Percentiles rank a stretch among this genome's conserved stretches.
Evolutionary conservation across 257 asterid genomes (phyloP).

Genomic region (Ocimum tenuiflorum): DNA sequence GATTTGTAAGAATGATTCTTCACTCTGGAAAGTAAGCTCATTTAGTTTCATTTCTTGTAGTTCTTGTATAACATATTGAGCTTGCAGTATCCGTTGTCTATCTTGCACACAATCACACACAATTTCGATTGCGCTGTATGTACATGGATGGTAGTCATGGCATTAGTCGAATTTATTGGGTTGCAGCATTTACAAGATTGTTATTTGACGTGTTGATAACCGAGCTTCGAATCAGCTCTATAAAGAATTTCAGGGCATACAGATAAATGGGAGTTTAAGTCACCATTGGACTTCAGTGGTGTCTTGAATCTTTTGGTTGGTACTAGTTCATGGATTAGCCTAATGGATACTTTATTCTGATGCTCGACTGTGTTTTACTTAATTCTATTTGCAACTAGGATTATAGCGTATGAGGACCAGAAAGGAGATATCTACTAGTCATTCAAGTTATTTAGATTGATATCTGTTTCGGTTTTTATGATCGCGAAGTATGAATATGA

Average conservation of each 20-base stretch:
- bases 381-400: neutral
- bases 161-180: neutral
- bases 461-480: too few species aligned
- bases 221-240: neutral
- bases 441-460: too few species aligned
- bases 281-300: neutral
- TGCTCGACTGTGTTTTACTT: neutral
- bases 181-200: neutral
- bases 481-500: too few species aligned
- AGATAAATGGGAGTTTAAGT: neutral
- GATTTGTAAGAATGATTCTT: too few species aligned
- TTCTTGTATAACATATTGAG: neutral
- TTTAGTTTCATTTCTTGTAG: neutral
- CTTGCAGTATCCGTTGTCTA: neutral
- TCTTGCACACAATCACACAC: neutral
- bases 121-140: neutral
- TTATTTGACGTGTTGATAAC: neutral
- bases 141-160: neutral
- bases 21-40: constrained; percentile 71
- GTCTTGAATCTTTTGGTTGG: neutral
- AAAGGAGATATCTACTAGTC: neutral
- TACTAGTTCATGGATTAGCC: neutral
- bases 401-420: neutral
- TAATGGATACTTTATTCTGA: neutral
- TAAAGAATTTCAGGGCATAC: neutral